Percentiles rank a stretch among this genome's conserved stretches.
These are phyloP conservation scores for Penicillium alfredii DNA, from an alignment of 495 filamentous ascomycete genomes.

Conservation along the genomic window DNA sequence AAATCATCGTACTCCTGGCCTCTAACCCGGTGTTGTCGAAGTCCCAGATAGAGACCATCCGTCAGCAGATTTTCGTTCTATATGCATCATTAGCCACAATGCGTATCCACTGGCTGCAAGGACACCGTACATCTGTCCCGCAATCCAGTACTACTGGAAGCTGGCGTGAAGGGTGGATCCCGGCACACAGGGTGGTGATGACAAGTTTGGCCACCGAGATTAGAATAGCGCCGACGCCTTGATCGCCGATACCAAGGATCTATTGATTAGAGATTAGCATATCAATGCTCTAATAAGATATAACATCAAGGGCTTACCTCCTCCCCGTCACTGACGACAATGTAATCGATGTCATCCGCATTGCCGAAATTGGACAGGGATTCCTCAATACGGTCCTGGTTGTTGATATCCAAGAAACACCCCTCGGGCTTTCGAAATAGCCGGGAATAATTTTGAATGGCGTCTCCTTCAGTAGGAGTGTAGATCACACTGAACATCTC, in stretches of 20 bases:
- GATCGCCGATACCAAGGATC: constrained; percentile 86
- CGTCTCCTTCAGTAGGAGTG: constrained; percentile 88
- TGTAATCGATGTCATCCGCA: constrained; percentile 76
- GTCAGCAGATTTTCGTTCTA: constrained; percentile 67
- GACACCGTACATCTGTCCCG: constrained; percentile 59
- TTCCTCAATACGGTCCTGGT: constrained; percentile 52
- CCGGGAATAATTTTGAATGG: constrained; percentile 78
- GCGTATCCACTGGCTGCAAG: neutral
- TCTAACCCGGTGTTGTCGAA: constrained; percentile 56
- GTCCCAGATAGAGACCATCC: constrained; percentile 78
- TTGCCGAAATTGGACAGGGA: constrained; percentile 62
- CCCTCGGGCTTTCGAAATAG: constrained; percentile 73
- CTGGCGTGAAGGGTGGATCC: constrained; percentile 74
- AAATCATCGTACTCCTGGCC: constrained; percentile 76
- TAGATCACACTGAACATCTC: constrained; percentile 90
- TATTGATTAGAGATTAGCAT: constrained; percentile 31
- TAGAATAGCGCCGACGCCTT: constrained; percentile 82
- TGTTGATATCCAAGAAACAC: constrained; percentile 51
- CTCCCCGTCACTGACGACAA: constrained; percentile 78
- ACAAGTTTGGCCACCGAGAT: constrained; percentile 81
- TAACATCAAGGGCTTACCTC: constrained; percentile 31
- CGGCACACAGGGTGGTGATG: constrained; percentile 77
- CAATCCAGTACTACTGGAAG: constrained; percentile 83
- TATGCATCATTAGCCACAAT: constrained; percentile 6
- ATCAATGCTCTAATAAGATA: constrained; percentile 18